Evolutionary conservation across 2,329 filamentous ascomycete genomes (phyloP), one percentile per base, ranked within the genome.

Genomic region (Tolypocladium ovalisporum): DNA sequence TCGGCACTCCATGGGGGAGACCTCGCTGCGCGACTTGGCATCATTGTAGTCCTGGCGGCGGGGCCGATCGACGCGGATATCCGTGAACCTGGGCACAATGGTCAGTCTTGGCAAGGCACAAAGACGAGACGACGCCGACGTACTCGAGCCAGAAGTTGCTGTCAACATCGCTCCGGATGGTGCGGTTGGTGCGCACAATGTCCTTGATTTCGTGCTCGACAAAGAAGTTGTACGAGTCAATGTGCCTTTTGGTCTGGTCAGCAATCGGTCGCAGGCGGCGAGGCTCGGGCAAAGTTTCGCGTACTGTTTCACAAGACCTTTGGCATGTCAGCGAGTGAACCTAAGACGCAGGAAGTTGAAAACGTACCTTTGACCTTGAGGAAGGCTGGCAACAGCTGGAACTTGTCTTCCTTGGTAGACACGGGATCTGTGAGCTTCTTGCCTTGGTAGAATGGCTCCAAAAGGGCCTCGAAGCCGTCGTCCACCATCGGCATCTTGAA

Each of bases 141-240:
- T 70, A 76, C 79, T 94, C 90, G 64, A 97, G 86, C 78, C 89
- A 96, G 70, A 97, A 97, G 63, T 88, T 88, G 62, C 88, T 89
- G 68, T 97, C 91, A 52, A 94, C 89, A 77, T 97, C 93, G 72
- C 92, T 96, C 63, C 88, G 85, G 62, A 99, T 89, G 44, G 85
- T 87, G 54, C 88, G 86, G 70, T 97, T 97, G 55, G 93, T 89
- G 69, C 90, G 86, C 63, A 99, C 88, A 65, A 99, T 99, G 66
- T 97, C 92, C 75, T 96, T 96, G 71, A 99, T 86, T 70, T 97
- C 92, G 57, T 95, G 88, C 65, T 99, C 90, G 63, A 97, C 88
- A 66, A 99, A 97, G 75, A 94, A 96, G 75, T 99, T 97, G 80
- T 95, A 99, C 29, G 94, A 97, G 76, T 99, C 95, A 68, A 96